phyloP scores from a whole-genome alignment of 1,284 basidiomycete genomes.

The Athelia sp. region DNA sequence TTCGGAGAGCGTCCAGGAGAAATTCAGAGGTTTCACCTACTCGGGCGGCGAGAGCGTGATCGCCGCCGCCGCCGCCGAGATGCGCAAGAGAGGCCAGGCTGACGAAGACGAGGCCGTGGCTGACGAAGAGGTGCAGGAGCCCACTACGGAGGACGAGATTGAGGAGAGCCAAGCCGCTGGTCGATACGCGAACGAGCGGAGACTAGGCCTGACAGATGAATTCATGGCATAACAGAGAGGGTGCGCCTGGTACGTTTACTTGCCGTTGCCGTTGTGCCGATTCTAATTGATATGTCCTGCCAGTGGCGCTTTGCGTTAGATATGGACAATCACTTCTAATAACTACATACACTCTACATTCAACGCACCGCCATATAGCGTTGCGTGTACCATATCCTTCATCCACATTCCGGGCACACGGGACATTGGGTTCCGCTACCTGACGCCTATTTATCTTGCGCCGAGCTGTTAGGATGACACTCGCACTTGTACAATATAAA shows the following conservation, averaged over 20 bases:
- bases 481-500: neutral
- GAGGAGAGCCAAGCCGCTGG: slow-evolving; percentile 58
- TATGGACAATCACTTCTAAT: no score
- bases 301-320: no score
- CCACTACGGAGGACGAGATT: slow-evolving; percentile 62
- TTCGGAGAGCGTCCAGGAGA: slow-evolving; percentile 89
- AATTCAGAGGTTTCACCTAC: slow-evolving; percentile 91
- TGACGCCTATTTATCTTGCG: neutral
- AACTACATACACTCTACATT: no score
- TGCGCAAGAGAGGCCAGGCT: slow-evolving; percentile 33
- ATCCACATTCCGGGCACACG: no score
- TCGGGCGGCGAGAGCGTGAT: slow-evolving; percentile 73
- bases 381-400: no score
- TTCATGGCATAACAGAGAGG: slow-evolving; percentile 23
- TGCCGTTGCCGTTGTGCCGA: no score
- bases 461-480: slow-evolving; percentile 2
- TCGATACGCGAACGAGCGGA: slow-evolving; percentile 50
- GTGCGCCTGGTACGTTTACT: no score
- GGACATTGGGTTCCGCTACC: no score
- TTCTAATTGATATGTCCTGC: no score
- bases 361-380: no score
- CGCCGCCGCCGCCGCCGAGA: slow-evolving; percentile 34
- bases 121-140: slow-evolving; percentile 41
- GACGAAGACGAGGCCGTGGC: slow-evolving; percentile 38
- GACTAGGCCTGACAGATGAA: slow-evolving; percentile 40